A percentile compares a stretch with the other conserved stretches of the same genome.
phyloP scores from a whole-genome alignment of 768 basidiomycete genomes.

The Clavaria fumosa region DNA sequence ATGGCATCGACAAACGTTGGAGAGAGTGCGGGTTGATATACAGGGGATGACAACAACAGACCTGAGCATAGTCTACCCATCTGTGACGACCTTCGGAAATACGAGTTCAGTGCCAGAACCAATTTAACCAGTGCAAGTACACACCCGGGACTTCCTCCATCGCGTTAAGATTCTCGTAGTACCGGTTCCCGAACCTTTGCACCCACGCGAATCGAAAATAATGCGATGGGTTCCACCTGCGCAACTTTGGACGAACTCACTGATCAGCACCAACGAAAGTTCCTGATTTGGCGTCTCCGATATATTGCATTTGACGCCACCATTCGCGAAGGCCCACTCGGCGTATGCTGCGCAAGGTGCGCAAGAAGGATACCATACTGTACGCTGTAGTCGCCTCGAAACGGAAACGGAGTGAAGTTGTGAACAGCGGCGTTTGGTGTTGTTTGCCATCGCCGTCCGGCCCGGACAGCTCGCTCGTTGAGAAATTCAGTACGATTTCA shows the following conservation, averaged over 20 bases:
- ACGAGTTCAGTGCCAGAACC: neutral
- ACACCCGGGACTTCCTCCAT: conserved; percentile 80
- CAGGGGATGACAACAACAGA: conserved; percentile 17
- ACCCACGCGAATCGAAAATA: conserved; percentile 3
- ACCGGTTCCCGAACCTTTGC: conserved; percentile 83
- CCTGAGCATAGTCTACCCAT: conserved; percentile 92
- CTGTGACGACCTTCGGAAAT: conserved; percentile 65
- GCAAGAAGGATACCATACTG: conserved; percentile 53
- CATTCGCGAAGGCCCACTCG: conserved; percentile 71
- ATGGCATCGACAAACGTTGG: conserved; percentile 3
- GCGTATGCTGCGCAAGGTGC: conserved; percentile 63
- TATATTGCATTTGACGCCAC: conserved; percentile 87
- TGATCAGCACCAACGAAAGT: conserved; percentile 62
- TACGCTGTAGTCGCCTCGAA: neutral
- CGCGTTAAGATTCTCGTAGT: conserved; percentile 82
- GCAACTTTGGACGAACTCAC: too few species aligned
- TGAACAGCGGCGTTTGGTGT: conserved; percentile 2
- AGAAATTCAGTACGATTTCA: too few species aligned
- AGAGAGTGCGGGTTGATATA: conserved; percentile 1
- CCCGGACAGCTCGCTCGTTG: too few species aligned
- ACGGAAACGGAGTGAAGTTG: too few species aligned
- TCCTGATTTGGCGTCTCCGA: conserved; percentile 87
- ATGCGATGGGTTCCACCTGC: too few species aligned
- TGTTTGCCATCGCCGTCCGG: conserved; percentile 1
- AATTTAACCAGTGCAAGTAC: conserved; percentile 11